A percentile compares a stretch with the other conserved stretches of the same genome.
phyloP scores from a whole-genome alignment of 202 grass and related monocot genomes.

The Zizania palustris region DNA sequence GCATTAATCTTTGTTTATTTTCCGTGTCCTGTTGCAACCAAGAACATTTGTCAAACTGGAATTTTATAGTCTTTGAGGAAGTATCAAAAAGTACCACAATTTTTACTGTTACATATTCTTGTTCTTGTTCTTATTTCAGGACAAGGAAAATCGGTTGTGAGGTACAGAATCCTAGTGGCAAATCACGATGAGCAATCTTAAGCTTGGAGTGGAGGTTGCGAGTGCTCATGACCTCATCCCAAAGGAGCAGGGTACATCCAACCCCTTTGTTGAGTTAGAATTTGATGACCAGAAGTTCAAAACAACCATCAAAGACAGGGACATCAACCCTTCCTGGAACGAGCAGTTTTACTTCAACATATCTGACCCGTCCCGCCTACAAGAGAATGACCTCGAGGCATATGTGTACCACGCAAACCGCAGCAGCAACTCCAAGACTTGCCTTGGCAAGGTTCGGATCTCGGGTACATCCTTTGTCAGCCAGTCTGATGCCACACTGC shows the following conservation, averaged over 20 bases:
- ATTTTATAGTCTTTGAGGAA: too few species aligned
- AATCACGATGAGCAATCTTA: slow-evolving; percentile 57
- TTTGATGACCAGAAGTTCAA: slow-evolving; percentile 79
- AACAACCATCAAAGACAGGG: slow-evolving; percentile 69
- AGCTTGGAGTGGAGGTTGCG: slow-evolving; percentile 67
- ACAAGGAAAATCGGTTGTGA: neutral
- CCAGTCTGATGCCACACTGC: slow-evolving; percentile 52
- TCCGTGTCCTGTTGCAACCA: slow-evolving; percentile 2
- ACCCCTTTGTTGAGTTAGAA: slow-evolving; percentile 67
- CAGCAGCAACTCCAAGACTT: slow-evolving; percentile 53
- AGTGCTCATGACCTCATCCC: slow-evolving; percentile 66
- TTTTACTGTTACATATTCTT: too few species aligned
- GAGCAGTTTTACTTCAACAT: slow-evolving; percentile 84
- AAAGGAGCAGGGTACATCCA: slow-evolving; percentile 60
- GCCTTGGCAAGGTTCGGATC: slow-evolving; percentile 77
- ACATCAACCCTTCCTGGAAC: slow-evolving; percentile 83
- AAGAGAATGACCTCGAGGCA: slow-evolving; percentile 64
- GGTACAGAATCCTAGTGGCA: neutral
- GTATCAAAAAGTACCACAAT: too few species aligned
- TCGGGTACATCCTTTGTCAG: slow-evolving; percentile 72
- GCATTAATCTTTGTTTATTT: neutral
- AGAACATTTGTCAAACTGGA: slow-evolving; percentile 21
- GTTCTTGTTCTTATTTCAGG: slow-evolving; percentile 42
- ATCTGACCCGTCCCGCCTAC: slow-evolving; percentile 70
- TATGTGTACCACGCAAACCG: slow-evolving; percentile 69